phyloP scores from a whole-genome alignment of 2,329 filamentous ascomycete species.

The Xylariaceae sp. region DNA sequence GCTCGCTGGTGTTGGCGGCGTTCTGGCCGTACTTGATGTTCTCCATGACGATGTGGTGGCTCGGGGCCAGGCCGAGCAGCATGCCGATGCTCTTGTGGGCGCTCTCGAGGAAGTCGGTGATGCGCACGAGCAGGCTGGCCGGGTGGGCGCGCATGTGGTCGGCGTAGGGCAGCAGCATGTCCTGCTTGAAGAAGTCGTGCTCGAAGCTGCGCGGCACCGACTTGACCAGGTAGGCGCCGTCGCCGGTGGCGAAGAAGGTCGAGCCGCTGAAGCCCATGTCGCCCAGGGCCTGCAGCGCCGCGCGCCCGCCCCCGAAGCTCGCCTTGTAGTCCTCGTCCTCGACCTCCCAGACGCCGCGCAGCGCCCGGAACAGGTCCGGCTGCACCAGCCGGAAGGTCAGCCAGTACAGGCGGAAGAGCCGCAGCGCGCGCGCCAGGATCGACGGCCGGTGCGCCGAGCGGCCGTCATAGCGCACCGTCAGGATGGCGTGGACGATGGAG shows the following conservation, averaged over 20 bases:
- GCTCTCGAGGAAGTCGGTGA: slow-evolving; percentile 60
- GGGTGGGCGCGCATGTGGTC: slow-evolving; percentile 55
- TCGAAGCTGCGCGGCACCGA: slow-evolving; percentile 63
- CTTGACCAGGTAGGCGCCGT: slow-evolving; percentile 64
- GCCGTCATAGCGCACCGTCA: slow-evolving; percentile 21
- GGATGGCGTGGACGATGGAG: slow-evolving; percentile 32
- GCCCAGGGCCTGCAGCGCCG: slow-evolving; percentile 48
- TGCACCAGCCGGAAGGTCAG: slow-evolving; percentile 21
- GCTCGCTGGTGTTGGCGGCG: slow-evolving; percentile 27
- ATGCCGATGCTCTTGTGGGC: slow-evolving; percentile 50
- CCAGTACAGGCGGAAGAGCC: slow-evolving; percentile 31
- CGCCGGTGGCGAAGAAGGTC: slow-evolving; percentile 63
- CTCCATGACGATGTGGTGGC: slow-evolving; percentile 72
- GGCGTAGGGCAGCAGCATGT: slow-evolving; percentile 58
- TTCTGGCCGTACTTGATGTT: slow-evolving; percentile 49
- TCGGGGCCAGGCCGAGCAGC: slow-evolving; percentile 52
- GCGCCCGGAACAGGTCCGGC: slow-evolving; percentile 36
- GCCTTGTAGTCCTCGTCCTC: slow-evolving; percentile 45
- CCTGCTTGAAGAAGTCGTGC: slow-evolving; percentile 60
- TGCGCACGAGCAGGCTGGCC: slow-evolving; percentile 58
- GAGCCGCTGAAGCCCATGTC: slow-evolving; percentile 70
- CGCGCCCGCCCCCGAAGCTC: slow-evolving; percentile 37
- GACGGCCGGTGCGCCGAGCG: slow-evolving; percentile 18
- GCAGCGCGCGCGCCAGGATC: slow-evolving; percentile 34
- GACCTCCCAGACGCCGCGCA: slow-evolving; percentile 38